Evolutionary conservation across 2,329 filamentous ascomycete species (phyloP).

Genomic region (Ophiostoma angusticollis): DNA sequence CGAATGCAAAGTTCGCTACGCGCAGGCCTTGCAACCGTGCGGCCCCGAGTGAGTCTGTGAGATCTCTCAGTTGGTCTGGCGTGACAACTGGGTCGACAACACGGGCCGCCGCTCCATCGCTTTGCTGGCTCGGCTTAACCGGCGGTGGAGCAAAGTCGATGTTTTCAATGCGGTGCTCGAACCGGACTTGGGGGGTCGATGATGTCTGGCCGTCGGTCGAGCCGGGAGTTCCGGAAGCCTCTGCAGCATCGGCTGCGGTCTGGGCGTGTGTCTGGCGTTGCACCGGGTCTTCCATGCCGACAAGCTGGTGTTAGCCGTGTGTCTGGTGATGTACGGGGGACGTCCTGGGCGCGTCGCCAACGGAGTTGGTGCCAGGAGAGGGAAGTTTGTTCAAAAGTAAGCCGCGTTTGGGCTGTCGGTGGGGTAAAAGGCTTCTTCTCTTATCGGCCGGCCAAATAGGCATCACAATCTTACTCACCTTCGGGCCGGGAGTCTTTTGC

Average conservation of each 20-base stretch:
- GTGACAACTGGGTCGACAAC: conserved; percentile 17
- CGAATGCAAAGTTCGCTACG: conserved; percentile 78
- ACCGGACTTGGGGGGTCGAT: conserved; percentile 46
- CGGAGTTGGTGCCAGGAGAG: too few relatives aligned
- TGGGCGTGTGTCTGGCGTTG: conserved; percentile 1
- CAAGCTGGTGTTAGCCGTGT: conserved; percentile 2
- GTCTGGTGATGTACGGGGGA: too few relatives aligned
- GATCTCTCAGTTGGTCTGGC: conserved; percentile 48
- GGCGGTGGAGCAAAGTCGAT: conserved; percentile 37
- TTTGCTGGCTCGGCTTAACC: conserved; percentile 14
- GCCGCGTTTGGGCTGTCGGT: conserved; percentile 4
- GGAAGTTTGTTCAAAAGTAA: too few relatives aligned
- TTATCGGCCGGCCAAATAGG: too few relatives aligned
- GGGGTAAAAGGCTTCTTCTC: too few relatives aligned
- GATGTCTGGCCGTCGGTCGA: conserved; percentile 12
- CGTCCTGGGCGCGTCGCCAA: too few relatives aligned
- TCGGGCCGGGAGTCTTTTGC: conserved; percentile 9
- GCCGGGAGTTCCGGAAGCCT: conserved; percentile 14
- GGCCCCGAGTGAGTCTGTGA: conserved; percentile 61
- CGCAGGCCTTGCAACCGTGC: conserved; percentile 68
- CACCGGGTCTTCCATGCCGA: conserved; percentile 3
- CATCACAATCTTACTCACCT: conserved; percentile 11
- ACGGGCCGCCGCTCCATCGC: conserved; percentile 21
- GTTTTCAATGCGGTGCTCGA: conserved; percentile 58
- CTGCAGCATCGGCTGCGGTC: conserved; percentile 3